Base-by-base conservation (phyloP, 305 asterid species). In the Euphrasia arctica region DNA sequence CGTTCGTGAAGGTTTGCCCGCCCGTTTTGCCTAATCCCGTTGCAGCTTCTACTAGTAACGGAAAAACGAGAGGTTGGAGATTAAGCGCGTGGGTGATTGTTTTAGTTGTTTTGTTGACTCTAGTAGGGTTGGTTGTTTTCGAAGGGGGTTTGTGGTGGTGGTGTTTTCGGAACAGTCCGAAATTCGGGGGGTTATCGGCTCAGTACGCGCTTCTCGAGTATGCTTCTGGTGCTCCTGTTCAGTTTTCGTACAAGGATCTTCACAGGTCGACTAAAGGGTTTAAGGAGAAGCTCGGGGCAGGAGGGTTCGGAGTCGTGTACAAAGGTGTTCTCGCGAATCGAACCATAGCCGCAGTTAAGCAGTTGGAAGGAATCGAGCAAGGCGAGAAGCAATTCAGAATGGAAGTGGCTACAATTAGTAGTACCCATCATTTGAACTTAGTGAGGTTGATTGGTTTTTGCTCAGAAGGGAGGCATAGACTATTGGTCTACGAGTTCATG, bases 61-160 rank as follows among this genome's bases (percentile, higher is more conserved):
- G 60, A 54, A 68, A 65, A 31, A 60, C 65, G 63, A 58, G 70
- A 54, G 69, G 75, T 15, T 79, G 80, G 89, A 76, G 70, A 62
- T 62, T 85, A 75, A 72, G 73, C 1, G 82, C 77, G 0, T 85
- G 96, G 96, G 59, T 85, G 70, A 85, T 88, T 41, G 89, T 68
- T 48, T 76, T 84, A 54, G 95, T 76, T 50, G 83, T 85, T 41
- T 14, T 80, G 66, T 79, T 64, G 42, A 84, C 96, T 0, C 12
- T 90, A 45, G 41, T 84, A 58, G 86, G 73, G 41, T 70, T 88
- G 75, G 62, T 78, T 3, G 54, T 68, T 29, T 68, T 86, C 51
- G 83, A 88, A 75, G 95, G 89, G 12, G 77, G 88, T 58, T 74
- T 86, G 60, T 90, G 97, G 97, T 84, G 78, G 78, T 88, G 90